A percentile compares a stretch with the other conserved stretches of the same genome.
Evolutionary conservation across 306 rosid species (phyloP).

Genomic region (Ammopiptanthus mongolicus): DNA sequence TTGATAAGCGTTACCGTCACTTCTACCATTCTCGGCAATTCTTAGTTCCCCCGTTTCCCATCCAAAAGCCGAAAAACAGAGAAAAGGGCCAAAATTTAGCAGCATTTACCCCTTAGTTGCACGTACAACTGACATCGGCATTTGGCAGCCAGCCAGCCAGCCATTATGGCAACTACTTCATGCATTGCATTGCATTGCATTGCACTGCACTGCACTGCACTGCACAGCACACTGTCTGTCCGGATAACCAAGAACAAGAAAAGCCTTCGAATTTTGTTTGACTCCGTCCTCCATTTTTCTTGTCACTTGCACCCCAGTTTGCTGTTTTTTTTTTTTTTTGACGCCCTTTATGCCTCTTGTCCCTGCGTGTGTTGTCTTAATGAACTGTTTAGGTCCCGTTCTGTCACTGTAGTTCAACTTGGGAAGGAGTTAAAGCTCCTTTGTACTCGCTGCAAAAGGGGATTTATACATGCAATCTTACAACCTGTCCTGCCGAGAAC

Average conservation of each 20-base stretch:
- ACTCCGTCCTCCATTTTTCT: conserved; percentile 9
- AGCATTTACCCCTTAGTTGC: background rate
- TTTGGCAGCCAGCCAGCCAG: conserved; percentile 14
- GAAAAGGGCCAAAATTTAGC: conserved; percentile 10
- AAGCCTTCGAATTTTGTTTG: conserved; percentile 31
- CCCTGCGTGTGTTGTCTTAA: conserved; percentile 11
- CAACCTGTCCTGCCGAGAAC: conserved; percentile 17
- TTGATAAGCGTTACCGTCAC: conserved; percentile 1
- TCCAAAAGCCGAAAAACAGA: conserved; percentile 6
- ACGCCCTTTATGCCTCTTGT: background rate
- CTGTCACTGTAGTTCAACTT: conserved; percentile 39
- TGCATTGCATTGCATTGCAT: conserved; percentile 18
- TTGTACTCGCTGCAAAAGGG: conserved; percentile 36
- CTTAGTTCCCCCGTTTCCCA: background rate
- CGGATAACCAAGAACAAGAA: conserved; percentile 22
- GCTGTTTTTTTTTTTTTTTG: background rate
- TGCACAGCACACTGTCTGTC: conserved; percentile 4
- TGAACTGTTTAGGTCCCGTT: conserved; percentile 20
- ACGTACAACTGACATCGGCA: conserved; percentile 38
- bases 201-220: no score
- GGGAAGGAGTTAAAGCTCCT: conserved; percentile 45
- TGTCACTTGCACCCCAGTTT: background rate
- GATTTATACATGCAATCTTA: conserved; percentile 18
- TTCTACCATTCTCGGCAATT: background rate
- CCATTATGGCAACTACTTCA: conserved; percentile 28